phyloP scores from a whole-genome alignment of 768 basidiomycete species.

The Leccinum subgranulosum region DNA sequence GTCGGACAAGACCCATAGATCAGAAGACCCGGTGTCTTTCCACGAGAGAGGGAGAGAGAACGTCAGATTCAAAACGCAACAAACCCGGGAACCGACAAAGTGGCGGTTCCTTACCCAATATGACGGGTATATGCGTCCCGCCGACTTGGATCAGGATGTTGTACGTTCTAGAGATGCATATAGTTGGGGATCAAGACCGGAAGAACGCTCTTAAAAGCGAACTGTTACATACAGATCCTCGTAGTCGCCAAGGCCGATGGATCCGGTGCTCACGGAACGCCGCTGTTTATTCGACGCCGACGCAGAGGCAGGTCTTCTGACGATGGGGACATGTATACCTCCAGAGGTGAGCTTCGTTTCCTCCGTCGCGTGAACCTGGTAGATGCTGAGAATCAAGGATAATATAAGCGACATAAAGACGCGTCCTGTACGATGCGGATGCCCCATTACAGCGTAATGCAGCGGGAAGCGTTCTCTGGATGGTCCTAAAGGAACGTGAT shows the following conservation, averaged over 20 bases:
- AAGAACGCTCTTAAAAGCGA: not conserved
- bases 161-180: slow-evolving; percentile 47
- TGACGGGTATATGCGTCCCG: slow-evolving; percentile 46
- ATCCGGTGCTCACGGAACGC: slow-evolving; percentile 25
- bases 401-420: slow-evolving; percentile 5
- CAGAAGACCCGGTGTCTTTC: slow-evolving; percentile 74
- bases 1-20: slow-evolving; percentile 69
- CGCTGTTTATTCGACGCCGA: not conserved
- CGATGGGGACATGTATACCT: slow-evolving; percentile 27
- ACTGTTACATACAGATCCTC: slow-evolving; percentile 43
- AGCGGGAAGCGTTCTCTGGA: not conserved
- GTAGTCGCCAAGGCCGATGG: slow-evolving; percentile 58
- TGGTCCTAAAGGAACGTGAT: not conserved
- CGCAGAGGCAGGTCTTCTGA: not conserved
- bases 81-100: not conserved
- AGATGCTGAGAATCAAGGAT: not conserved
- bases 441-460: slow-evolving; percentile 8
- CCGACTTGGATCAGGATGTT: slow-evolving; percentile 60
- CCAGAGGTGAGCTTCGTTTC: slow-evolving; percentile 7
- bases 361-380: not conserved
- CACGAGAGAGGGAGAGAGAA: not conserved
- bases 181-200: slow-evolving; percentile 3
- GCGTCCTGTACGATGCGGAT: slow-evolving; percentile 1
- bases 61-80: slow-evolving; percentile 1
- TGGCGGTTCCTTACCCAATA: slow-evolving; percentile 48